Conservation (phyloP, 139 green algal genomes). For the Ettlia oleoabundans region DNA sequence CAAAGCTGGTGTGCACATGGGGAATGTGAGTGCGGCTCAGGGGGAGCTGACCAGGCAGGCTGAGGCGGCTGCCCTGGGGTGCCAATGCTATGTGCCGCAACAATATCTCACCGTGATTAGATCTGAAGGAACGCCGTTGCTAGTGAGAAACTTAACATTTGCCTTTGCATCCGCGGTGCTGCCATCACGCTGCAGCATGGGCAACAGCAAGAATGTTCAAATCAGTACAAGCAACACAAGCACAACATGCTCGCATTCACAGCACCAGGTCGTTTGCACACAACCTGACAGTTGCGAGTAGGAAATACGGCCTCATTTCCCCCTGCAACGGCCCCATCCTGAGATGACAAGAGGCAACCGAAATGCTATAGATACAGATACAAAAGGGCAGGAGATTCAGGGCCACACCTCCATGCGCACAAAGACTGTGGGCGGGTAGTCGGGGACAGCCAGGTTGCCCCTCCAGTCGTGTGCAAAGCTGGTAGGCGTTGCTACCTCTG, state of each 20-base stretch:
- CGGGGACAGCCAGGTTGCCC: constrained; percentile 3
- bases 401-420: constrained; percentile 21
- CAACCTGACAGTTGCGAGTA: no score
- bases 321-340: no score
- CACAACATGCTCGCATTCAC: no score
- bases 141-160: neutral
- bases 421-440: constrained; percentile 20
- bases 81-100: no score
- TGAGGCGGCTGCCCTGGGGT: neutral
- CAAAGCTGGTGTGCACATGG: no score
- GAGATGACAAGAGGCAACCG: no score
- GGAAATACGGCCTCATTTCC: no score
- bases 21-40: neutral
- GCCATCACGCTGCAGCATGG: neutral
- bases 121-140: neutral
- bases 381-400: no score
- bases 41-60: neutral
- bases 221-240: neutral
- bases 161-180: neutral
- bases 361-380: no score
- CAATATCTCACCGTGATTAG: neutral
- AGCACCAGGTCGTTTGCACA: no score
- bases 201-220: neutral
- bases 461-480: neutral
- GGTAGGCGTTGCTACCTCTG: constrained; percentile 13